A percentile compares a stretch with the other conserved stretches of the same genome.
phyloP scores from a whole-genome alignment of 768 basidiomycete genomes.

The Leccinum uliginosum region DNA sequence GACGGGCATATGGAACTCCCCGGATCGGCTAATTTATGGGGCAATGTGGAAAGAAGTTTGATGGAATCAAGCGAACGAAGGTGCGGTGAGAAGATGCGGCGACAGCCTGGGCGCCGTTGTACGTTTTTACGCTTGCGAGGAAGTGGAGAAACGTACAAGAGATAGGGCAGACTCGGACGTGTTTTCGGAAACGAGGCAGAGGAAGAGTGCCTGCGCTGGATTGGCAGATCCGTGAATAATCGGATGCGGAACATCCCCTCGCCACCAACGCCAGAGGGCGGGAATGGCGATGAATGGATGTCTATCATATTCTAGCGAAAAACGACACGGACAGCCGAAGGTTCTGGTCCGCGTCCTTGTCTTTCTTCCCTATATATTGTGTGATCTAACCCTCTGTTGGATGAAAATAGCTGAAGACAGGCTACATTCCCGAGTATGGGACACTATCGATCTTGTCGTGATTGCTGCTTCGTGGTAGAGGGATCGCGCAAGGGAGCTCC shows the following conservation, averaged over 20 bases:
- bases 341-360: no score
- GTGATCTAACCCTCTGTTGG: background rate
- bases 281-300: no score
- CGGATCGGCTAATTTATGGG: slow-evolving; percentile 17
- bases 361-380: no score
- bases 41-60: slow-evolving; percentile 8
- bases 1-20: slow-evolving; percentile 9
- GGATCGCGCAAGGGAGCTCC: slow-evolving; percentile 67
- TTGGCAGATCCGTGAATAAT: slow-evolving; percentile 9
- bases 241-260: slow-evolving; percentile 20
- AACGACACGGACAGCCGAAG: no score
- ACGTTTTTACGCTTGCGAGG: background rate
- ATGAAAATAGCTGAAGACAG: slow-evolving; percentile 57
- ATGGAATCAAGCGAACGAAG: slow-evolving; percentile 5
- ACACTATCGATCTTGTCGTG: slow-evolving; percentile 73
- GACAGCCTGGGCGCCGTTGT: background rate
- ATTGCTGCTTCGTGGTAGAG: slow-evolving; percentile 80
- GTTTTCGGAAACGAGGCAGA: slow-evolving; percentile 4
- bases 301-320: no score
- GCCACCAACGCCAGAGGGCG: no score
- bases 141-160: background rate
- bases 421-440: slow-evolving; percentile 82
- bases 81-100: slow-evolving; percentile 4
- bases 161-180: background rate
- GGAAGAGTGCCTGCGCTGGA: background rate